Evolutionary conservation across 371 early-diverging fungal species (phyloP), one percentile per base, ranked within the genome.

Genomic region (Lichtheimia corymbifera): DNA sequence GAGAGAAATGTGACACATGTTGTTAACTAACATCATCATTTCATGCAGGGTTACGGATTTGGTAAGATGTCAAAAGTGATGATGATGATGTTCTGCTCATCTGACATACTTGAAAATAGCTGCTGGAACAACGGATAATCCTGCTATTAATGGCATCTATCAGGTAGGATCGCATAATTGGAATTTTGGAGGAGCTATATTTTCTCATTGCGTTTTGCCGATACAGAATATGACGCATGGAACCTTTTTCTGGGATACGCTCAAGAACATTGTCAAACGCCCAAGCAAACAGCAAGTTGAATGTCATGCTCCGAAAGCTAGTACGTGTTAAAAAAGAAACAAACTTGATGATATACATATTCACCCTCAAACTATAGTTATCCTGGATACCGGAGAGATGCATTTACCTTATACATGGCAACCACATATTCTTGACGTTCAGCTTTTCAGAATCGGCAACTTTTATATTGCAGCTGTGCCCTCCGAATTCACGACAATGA

Each of bases 51-150:
- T 20, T 76, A 77, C 64, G 73, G 70, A 55, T 74, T 79, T 59
- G 75, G 77, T 76, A 72, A 61, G 40, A 24, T 18, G 35, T 17
- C 22, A 18, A 12, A 12, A 44, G 14, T 53, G 11, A n/a, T 43
- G 12, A 63, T 43, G n/a, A 61, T 27, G 42, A 11, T 18, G 44
- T 43, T 12, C 2, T 13, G 18, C 47, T 47, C n/a, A 18, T 47
- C 12, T 13, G 11, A 47, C 47, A 27, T 15, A 1, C 5, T 24
- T 18, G 4, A 24, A 52, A 41, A 22, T 80, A 73, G 80, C 83
- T 62, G 87, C 88, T 30, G 90, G 88, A 40, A 89, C 90, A 18
- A 88, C 87, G 7, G 90, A 89, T 73, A 82, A 77, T 11, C 82
- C 82, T 12, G 82, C 76, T 4, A 35, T 72, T 1, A 59, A 64